Evolutionary conservation across 75 land plant species (phyloP), one percentile per base, ranked within the genome.

Genomic region (Selaginella tamariscina): DNA sequence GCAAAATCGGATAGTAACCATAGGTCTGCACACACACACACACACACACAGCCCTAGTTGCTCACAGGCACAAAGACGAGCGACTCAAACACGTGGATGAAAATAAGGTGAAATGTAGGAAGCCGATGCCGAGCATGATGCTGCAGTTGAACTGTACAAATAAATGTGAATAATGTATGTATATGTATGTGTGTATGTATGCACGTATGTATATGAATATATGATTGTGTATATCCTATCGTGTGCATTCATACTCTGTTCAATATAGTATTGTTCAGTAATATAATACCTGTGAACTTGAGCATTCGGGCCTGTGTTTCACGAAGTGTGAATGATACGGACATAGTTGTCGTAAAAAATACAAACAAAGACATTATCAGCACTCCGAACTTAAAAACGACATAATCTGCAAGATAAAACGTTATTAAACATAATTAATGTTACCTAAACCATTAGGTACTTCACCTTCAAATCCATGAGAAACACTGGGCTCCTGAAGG

Each of bases 241-340:
- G n/a, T n/a, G n/a, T n/a, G 49, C 49, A 39, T 5, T 5, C 11
- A 39, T 5, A 39, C 11, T 5, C 5, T 5, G 49, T 39, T 39
- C 15, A 39, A 15, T 15, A 39, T 15, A 39, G 49, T 5, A 39
- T 5, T 39, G 5, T 39, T 15, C 5, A 39, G 49, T 5, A 39
- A 39, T 5, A 39, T 24, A 63, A 24, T 63, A 95, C 99, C 99
- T 79, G 99, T 95, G 66, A 95, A 95, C 66, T 87, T 95, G 13
- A 95, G 96, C 99, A 95, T 95, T 54, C 99, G 99, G 57, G 96
- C 82, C 62, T 90, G 98, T 2, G 99, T 95, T 77, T 95, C 99
- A 54, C 99, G 78, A 33, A 95, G 68, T 32, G 99, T 95, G 72
- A 95, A 95, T 29, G 99, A 95, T 30, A 95, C 99, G 26, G 99